These are phyloP conservation scores for Phylloporus arenicola DNA, from an alignment of 768 basidiomycete genomes.

Conservation along the genomic window DNA sequence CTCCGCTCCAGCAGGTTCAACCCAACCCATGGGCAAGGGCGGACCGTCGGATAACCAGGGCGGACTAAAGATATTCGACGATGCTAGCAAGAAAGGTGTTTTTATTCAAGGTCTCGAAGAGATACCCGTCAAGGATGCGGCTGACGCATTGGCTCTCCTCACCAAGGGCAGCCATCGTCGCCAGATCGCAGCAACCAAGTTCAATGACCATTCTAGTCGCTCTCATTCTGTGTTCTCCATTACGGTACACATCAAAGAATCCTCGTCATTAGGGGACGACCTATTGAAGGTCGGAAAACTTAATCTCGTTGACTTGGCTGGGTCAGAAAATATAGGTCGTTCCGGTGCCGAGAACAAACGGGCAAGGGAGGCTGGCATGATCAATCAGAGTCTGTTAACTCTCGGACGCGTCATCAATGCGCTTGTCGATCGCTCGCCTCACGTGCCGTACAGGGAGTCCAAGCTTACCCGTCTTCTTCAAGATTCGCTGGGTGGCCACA, in stretches of 20 bases:
- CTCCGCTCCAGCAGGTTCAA: conserved; percentile 55
- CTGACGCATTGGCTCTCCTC: conserved; percentile 77
- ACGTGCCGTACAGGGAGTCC: conserved; percentile 96
- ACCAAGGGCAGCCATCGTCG: conserved; percentile 86
- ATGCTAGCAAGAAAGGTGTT: conserved; percentile 80
- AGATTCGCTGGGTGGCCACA: conserved; percentile 97
- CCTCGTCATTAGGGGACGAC: conserved; percentile 73
- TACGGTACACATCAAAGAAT: conserved; percentile 88
- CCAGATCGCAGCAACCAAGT: conserved; percentile 93
- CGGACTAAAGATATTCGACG: conserved; percentile 90
- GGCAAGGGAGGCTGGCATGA: conserved; percentile 97
- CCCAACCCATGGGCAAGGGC: conserved; percentile 74
- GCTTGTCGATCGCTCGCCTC: conserved; percentile 84
- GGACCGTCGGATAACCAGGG: conserved; percentile 45
- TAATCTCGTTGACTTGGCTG: conserved; percentile 95
- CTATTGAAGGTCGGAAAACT: conserved; percentile 90
- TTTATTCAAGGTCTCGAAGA: conserved; percentile 96
- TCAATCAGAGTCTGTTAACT: conserved; percentile 95
- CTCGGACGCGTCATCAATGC: conserved; percentile 95
- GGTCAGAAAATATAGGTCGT: conserved; percentile 94
- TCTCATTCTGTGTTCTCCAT: conserved; percentile 98
- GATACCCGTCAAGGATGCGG: conserved; percentile 71
- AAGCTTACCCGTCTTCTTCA: conserved; percentile 96
- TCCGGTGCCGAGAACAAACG: conserved; percentile 93
- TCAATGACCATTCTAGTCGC: conserved; percentile 96